Evolutionary conservation across 2,329 filamentous ascomycete species (phyloP), one percentile per base, ranked within the genome.

Genomic region (Penicillium griseofulvum): DNA sequence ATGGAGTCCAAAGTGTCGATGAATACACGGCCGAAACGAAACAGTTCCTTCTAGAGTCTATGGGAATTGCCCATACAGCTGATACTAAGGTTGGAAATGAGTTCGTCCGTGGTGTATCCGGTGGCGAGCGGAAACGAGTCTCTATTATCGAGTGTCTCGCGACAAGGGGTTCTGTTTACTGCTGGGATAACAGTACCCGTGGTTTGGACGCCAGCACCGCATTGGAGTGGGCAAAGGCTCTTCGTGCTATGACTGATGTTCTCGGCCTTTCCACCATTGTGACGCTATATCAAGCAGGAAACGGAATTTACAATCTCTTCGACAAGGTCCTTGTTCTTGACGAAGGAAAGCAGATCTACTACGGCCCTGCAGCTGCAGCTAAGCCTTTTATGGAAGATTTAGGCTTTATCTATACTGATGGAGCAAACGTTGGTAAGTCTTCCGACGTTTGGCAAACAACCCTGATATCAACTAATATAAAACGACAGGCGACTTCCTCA

Each of bases 311-410:
- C n/a, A 46, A 57, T 16, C 52, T 55, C 4, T 57, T 57, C 22
- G 55, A 57, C 24, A 57, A 57, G 24, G 46, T 57, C 12, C 46
- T 57, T 29, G 46, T 57, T 9, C 52, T 57, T 8, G 55, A 57
- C 16, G 52, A 55, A n/a, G 55, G 55, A 16, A 55, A 55, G 37
- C 71, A 88, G 61, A 79, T 87, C 42, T 89, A 81, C 72, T 88
- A 86, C 61, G 86, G 86, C 0, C 80, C 84, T 0, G 73, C 77
- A 49, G 72, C 77, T 5, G 76, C 83, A 48, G 86, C 86, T 0
- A 73, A 78, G 8, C 81, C 83, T 1, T 89, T 85, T 63, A 86
- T 89, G 79, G 84, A 87, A 61, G 71, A 76, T 0, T 70, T 86
- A 2, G 86, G 87, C 0, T 89, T 89, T 65, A 65, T 83, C 16